Conservation (phyloP, 2,329 filamentous ascomycete genomes). For the Orbilia brochopaga region DNA sequence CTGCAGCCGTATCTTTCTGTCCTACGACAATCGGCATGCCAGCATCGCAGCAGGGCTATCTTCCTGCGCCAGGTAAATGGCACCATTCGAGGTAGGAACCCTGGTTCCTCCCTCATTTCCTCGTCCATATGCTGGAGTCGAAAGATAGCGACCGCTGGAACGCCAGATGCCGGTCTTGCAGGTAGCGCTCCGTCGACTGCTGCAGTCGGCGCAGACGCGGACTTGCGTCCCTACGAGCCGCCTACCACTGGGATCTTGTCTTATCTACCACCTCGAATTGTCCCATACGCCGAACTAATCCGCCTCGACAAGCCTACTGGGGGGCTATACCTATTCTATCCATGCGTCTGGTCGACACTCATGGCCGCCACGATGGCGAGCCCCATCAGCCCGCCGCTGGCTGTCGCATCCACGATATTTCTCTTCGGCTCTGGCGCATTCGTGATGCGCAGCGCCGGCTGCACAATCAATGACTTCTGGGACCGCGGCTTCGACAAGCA, state of each 20-base stretch:
- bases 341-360: conserved; percentile 82
- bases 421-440: conserved; percentile 79
- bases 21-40: conserved; percentile 22
- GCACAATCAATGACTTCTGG: conserved; percentile 89
- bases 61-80: conserved; percentile 8
- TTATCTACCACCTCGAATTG: conserved; percentile 69
- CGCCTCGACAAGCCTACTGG: conserved; percentile 81
- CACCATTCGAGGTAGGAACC: conserved; percentile 21
- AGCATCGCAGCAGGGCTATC: conserved; percentile 9
- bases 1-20: conserved; percentile 15
- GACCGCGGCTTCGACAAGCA: conserved; percentile 84
- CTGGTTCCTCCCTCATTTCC: conserved; percentile 22
- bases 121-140: conserved; percentile 17
- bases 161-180: conserved; percentile 43
- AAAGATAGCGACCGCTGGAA: conserved; percentile 22
- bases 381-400: conserved; percentile 68
- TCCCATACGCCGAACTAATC: conserved; percentile 82
- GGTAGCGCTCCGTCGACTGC: conserved; percentile 29
- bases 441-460: conserved; percentile 86
- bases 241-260: conserved; percentile 75
- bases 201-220: conserved; percentile 19
- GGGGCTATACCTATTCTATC: conserved; percentile 84
- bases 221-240: conserved; percentile 64
- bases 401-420: conserved; percentile 67
- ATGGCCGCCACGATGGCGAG: conserved; percentile 73